Evolutionary conservation across 805 yeast genomes (phyloP).

Genomic region (Priceomyces haplophilus): DNA sequence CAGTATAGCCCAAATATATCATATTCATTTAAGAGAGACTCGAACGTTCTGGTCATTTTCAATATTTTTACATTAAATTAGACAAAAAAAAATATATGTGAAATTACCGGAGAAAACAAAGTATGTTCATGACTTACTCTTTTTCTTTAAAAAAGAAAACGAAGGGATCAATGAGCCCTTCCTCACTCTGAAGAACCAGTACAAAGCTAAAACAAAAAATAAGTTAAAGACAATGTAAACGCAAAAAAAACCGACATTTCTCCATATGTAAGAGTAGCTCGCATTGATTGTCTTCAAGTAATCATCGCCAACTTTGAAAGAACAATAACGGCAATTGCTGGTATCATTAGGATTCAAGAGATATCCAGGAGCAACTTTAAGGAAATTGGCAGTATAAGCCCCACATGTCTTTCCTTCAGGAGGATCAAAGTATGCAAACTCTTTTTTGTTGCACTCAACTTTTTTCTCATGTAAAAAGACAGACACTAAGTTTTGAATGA

Average conservation of each 20-base stretch:
- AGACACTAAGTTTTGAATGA: constrained; percentile 54
- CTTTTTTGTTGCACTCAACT: constrained; percentile 37
- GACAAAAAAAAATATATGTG: too few relatives aligned
- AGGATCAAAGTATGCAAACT: constrained; percentile 28
- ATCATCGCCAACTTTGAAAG: constrained; percentile 43
- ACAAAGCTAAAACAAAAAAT: constrained; percentile 36
- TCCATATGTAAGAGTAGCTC: constrained; percentile 53
- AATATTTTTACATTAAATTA: too few relatives aligned
- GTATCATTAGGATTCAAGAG: constrained; percentile 51
- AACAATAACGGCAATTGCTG: constrained; percentile 49
- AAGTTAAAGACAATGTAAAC: constrained; percentile 55
- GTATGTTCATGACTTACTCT: background rate
- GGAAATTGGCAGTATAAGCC: constrained; percentile 45
- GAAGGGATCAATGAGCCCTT: constrained; percentile 8
- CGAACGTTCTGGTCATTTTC: too few relatives aligned
- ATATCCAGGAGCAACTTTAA: constrained; percentile 52
- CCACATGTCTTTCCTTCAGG: constrained; percentile 66
- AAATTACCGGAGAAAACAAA: too few relatives aligned
- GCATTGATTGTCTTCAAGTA: constrained; percentile 44
- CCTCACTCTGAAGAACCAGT: constrained; percentile 25
- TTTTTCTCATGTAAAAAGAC: constrained; percentile 44
- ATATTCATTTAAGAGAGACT: too few relatives aligned
- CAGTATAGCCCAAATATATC: too few relatives aligned
- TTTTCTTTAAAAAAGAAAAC: constrained; percentile 4
- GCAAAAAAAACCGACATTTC: constrained; percentile 63